A percentile compares a stretch with the other conserved stretches of the same genome.
These are phyloP conservation scores for Pyricularia pennisetigena DNA, from an alignment of 2,329 filamentous ascomycete species.

Conservation along the genomic window DNA sequence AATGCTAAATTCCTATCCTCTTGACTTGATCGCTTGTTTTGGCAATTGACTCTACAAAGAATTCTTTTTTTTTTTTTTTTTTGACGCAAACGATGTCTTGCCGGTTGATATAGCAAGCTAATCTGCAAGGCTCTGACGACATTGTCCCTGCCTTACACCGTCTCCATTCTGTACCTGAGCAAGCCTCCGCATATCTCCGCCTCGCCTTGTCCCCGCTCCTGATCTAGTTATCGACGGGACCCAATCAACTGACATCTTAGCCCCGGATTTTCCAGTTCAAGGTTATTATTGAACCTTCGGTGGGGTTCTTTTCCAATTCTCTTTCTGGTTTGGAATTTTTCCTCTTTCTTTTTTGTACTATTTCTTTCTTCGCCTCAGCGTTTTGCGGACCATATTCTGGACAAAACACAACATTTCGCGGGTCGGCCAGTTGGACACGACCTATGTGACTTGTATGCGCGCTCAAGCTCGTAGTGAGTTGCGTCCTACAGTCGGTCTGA, in stretches of 20 bases:
- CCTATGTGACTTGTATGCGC: neutral
- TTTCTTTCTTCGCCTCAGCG: neutral
- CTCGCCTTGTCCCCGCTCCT: neutral
- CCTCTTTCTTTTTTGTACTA: neutral
- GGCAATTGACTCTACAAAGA: neutral
- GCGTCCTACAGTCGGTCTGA: neutral
- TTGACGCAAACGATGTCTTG: neutral
- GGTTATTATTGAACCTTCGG: neutral
- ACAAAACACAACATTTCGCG: neutral
- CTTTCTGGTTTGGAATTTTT: neutral
- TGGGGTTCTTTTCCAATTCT: neutral
- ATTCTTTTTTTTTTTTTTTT: neutral
- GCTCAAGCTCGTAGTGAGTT: neutral
- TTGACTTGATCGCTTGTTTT: neutral
- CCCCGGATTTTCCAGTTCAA: neutral
- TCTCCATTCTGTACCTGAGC: neutral
- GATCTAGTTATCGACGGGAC: neutral
- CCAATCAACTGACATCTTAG: neutral
- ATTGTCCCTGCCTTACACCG: neutral
- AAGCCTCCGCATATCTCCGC: neutral
- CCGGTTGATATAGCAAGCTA: neutral
- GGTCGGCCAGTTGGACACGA: neutral
- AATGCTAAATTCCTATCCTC: neutral
- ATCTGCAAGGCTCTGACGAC: neutral
- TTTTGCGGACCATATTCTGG: neutral